Evolutionary conservation across 2,329 filamentous ascomycete genomes (phyloP).

Genomic region (Aureobasidium namibiae): DNA sequence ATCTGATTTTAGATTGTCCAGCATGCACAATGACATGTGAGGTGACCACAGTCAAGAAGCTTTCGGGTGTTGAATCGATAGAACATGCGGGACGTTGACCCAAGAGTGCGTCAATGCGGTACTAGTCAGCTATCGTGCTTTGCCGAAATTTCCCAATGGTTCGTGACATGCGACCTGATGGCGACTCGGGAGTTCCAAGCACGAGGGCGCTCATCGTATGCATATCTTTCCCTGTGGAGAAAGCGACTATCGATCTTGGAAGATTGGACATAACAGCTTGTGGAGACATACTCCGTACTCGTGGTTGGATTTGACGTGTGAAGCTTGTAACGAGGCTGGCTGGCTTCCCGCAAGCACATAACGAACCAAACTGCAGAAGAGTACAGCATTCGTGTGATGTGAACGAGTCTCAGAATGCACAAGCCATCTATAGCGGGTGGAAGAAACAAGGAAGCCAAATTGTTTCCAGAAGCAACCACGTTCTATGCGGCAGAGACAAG

Average conservation of each 20-base stretch:
- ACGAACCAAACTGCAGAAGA: not conserved
- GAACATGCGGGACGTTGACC: not conserved
- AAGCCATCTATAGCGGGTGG: not conserved
- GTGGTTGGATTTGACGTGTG: not conserved
- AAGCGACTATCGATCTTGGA: not conserved
- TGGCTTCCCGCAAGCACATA: not conserved
- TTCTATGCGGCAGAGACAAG: not conserved
- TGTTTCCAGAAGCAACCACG: constrained; percentile 2
- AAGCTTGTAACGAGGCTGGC: not conserved
- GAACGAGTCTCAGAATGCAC: not conserved
- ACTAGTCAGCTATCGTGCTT: not conserved
- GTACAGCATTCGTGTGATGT: not conserved
- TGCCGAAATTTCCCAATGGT: constrained; percentile 5
- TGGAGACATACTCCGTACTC: not conserved
- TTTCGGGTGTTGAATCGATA: not conserved
- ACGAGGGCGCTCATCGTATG: not conserved
- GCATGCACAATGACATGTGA: not conserved
- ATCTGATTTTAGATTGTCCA: not conserved
- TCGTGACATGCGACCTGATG: not conserved
- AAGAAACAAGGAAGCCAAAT: not conserved
- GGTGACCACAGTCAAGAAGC: not conserved
- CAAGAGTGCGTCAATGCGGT: constrained; percentile 2
- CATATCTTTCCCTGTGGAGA: not conserved
- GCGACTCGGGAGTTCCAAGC: not conserved
- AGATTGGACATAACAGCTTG: not conserved